Evolutionary conservation across 2,329 filamentous ascomycete genomes (phyloP), one percentile per base, ranked within the genome.

Genomic region (Metarhizium humberi): DNA sequence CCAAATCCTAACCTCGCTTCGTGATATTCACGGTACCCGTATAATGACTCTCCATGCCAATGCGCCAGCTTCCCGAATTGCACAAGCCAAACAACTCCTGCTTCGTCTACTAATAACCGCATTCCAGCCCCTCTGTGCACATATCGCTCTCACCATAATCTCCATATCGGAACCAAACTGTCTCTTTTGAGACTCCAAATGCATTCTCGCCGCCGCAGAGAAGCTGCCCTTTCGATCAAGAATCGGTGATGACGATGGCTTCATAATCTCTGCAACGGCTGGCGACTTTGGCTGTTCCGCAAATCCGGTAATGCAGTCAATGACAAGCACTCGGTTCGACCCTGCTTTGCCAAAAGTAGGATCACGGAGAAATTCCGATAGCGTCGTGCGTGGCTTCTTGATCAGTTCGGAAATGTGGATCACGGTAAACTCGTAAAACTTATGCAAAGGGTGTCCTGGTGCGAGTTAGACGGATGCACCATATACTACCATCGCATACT

Each of bases 51-150:
- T 81, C 75, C 88, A 84, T 2, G 82, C 84, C 56, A 90, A 66
- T 3, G 85, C 87, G 5, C 83, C 82, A 0, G 87, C 87, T 72
- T 92, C 87, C 18, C 88, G 78, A 47, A 92, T 81, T 45, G 86
- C 86, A 68, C 88, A 92, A 3, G 81, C 80, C 40, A 92, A 69
- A 65, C 88, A 92, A 0, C 85, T 87, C 58, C 86, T 76, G 60
- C 82, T 80, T 43, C 78, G 75, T 52, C 86, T 76, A 58, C 85
- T 88, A 59, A 92, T 77, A 18, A 92, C 66, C 25, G 88, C 87
- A 66, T 90, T 87, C 77, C 85, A 85, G 2, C 88, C 88, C 61
- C 79, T 82, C 64, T 88, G 83, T 0, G 87, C 85, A 66, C 88
- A 92, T 60, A 89, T 76, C 2, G 87, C 87, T 51, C 88, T 75